Base-by-base conservation (phyloP, 106 monocot species). In the Cymbidium sinense region DNA sequence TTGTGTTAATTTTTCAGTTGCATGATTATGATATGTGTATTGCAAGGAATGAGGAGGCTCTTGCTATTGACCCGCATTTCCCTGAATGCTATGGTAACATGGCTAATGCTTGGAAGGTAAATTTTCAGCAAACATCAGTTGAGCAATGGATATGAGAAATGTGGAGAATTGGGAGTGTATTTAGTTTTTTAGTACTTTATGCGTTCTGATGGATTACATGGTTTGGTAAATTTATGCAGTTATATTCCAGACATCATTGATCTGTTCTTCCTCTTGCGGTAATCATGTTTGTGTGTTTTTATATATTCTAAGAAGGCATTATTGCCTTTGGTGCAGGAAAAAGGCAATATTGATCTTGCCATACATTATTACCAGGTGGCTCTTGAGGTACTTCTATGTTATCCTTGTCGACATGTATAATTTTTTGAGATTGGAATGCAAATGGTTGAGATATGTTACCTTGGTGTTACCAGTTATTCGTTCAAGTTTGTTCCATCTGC, bases 31-130 rank as follows among this genome's bases (percentile, higher is more conserved):
- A 96, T 34, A 91, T 88, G 89, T 96, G 94, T 77, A 94, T 96
- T 75, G 82, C 85, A 77, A 93, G 84, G 72, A 96, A 96, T 77
- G 88, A 96, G 79, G 96, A 96, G 84, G 96, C 96, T 51, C 86
- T 96, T 82, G 83, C 86, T 6, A 85, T 96, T 72, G 81, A 94
- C 65, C 94, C 94, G 12, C 85, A 86, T 50, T 91, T 96, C 80
- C 94, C 94, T 13, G 96, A 96, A 80, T 96, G 94, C 79, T 96
- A 92, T 80, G 96, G 96, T 7, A 96, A 96, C 82, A 96, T 96
- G 96, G 96, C 94, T 61, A 96, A 96, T 94, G 96, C 96, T 47
- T 94, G 89, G 94, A 96, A 94, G 94, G 96, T 94, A 84, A 50
- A 21, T 43, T 43, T 13, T 79, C 23, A 44, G 13, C 13, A 74